phyloP scores from a whole-genome alignment of 2,329 filamentous ascomycete genomes.

The Venturiaceae sp. region DNA sequence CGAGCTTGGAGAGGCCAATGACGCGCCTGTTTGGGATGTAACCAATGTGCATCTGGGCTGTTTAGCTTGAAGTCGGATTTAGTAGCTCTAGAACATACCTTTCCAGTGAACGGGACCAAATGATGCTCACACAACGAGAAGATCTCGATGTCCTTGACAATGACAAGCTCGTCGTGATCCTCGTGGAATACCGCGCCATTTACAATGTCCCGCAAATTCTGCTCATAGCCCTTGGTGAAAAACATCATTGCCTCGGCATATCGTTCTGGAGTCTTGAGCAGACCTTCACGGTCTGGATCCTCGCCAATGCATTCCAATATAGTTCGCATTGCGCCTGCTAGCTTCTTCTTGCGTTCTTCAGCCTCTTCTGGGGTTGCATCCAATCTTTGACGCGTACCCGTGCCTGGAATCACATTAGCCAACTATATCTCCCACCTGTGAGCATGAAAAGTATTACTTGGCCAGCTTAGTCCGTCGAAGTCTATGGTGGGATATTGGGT shows the following conservation, averaged over 20 bases:
- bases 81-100: constrained; percentile 44
- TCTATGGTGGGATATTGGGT: constrained; percentile 41
- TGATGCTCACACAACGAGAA: constrained; percentile 96
- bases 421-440: background rate
- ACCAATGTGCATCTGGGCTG: constrained; percentile 84
- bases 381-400: constrained; percentile 53
- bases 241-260: constrained; percentile 95
- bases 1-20: constrained; percentile 90
- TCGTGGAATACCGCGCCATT: constrained; percentile 94
- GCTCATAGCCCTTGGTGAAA: constrained; percentile 94
- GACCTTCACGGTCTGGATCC: constrained; percentile 53
- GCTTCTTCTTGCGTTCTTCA: constrained; percentile 46
- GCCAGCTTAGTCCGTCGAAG: constrained; percentile 47
- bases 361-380: constrained; percentile 50
- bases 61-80: constrained; percentile 4
- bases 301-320: constrained; percentile 58
- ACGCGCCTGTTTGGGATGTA: constrained; percentile 91
- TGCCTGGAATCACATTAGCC: constrained; percentile 31
- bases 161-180: constrained; percentile 93
- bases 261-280: constrained; percentile 62
- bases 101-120: constrained; percentile 90
- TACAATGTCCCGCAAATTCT: constrained; percentile 84
- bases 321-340: constrained; percentile 53
- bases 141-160: constrained; percentile 95
- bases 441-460: constrained; percentile 25